Evolutionary conservation across 2,329 filamentous ascomycete species (phyloP).

Genomic region (Cyphellophora attinorum): DNA sequence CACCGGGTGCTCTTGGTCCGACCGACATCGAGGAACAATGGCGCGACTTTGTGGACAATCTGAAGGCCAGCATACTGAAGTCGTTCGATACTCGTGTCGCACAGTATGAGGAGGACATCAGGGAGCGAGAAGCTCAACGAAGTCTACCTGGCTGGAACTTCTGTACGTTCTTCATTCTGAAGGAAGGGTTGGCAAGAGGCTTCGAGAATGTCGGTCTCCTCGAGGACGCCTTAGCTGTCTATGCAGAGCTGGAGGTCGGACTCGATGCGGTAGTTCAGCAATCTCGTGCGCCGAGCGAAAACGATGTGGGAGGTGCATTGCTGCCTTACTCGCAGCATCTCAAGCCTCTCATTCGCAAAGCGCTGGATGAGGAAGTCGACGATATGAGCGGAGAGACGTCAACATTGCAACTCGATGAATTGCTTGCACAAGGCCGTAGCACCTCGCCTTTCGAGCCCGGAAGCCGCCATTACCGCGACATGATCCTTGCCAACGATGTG

Average conservation of each 20-base stretch:
- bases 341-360: constrained; percentile 47
- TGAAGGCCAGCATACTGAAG: constrained; percentile 76
- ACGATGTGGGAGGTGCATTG: constrained; percentile 63
- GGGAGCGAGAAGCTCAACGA: constrained; percentile 82
- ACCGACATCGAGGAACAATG: constrained; percentile 75
- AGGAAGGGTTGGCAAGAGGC: constrained; percentile 84
- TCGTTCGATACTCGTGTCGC: constrained; percentile 86
- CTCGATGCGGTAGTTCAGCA: constrained; percentile 75
- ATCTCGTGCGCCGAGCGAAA: constrained; percentile 51
- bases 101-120: constrained; percentile 96
- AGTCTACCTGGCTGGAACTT: constrained; percentile 95
- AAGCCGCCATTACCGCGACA: constrained; percentile 74
- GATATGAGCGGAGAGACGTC: constrained; percentile 21
- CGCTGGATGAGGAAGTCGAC: constrained; percentile 25
- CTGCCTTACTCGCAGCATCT: constrained; percentile 65
- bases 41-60: constrained; percentile 72
- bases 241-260: constrained; percentile 85
- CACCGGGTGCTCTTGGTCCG: constrained; percentile 49
- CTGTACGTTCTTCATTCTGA: constrained; percentile 96
- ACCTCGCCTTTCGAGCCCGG: constrained; percentile 39
- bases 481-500: constrained; percentile 89
- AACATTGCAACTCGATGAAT: constrained; percentile 5
- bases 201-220: constrained; percentile 95
- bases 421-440: constrained; percentile 13
- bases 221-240: constrained; percentile 87